Evolutionary conservation across 1,284 basidiomycete species (phyloP).

Genomic region (Cryptococcus wingfieldii): DNA sequence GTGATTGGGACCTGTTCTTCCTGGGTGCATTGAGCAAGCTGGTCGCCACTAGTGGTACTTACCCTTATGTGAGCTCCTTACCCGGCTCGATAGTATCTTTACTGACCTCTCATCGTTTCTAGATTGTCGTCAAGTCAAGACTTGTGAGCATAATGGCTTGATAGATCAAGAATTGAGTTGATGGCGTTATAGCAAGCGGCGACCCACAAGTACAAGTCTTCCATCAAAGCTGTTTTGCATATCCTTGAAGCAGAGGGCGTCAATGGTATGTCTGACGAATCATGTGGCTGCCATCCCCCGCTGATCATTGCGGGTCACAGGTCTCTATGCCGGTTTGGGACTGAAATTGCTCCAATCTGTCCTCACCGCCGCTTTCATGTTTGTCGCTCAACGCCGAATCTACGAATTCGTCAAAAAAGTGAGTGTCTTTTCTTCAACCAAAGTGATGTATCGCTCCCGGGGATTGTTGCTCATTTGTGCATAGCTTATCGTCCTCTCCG

Average conservation of each 20-base stretch:
- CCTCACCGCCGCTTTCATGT: constrained; percentile 82
- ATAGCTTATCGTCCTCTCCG: neutral
- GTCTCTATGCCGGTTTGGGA: constrained; percentile 77
- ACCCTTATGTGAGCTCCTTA: constrained; percentile 43
- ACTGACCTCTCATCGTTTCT: neutral
- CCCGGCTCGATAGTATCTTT: no score
- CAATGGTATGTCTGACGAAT: constrained; percentile 30
- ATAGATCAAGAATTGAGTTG: neutral
- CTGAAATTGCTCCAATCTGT: constrained; percentile 86
- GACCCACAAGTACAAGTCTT: constrained; percentile 49
- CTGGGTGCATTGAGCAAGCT: constrained; percentile 86
- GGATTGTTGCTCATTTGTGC: neutral
- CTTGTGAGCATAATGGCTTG: constrained; percentile 28
- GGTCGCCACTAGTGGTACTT: constrained; percentile 48
- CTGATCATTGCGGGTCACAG: constrained; percentile 37
- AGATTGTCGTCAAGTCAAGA: constrained; percentile 50
- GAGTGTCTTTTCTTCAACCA: neutral
- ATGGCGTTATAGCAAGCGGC: constrained; percentile 40
- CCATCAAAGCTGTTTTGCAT: constrained; percentile 40
- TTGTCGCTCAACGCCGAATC: constrained; percentile 70
- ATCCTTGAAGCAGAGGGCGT: constrained; percentile 74
- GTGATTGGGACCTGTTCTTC: constrained; percentile 83
- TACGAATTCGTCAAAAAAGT: constrained; percentile 49
- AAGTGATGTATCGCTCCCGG: neutral
- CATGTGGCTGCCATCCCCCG: neutral